These are phyloP conservation scores for Penicillium paradoxum DNA, from an alignment of 495 filamentous ascomycete species.

Conservation along the genomic window DNA sequence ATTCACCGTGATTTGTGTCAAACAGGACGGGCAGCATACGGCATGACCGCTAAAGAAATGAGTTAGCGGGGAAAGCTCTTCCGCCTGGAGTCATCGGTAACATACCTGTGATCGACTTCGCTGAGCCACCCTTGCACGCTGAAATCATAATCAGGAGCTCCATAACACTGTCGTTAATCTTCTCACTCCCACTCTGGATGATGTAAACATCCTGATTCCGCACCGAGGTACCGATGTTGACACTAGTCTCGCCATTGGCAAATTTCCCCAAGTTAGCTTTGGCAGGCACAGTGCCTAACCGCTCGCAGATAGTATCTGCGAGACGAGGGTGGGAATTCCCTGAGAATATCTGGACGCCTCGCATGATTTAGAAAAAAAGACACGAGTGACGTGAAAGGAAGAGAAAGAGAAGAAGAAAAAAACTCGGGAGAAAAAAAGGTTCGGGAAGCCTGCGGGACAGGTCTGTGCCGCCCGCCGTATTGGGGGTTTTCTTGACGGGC, in stretches of 20 bases:
- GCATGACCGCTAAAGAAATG: slow-evolving; percentile 72
- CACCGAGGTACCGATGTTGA: slow-evolving; percentile 87
- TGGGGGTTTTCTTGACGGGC: not conserved
- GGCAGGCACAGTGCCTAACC: slow-evolving; percentile 60
- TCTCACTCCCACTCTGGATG: slow-evolving; percentile 91
- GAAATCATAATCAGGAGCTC: slow-evolving; percentile 98
- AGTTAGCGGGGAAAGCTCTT: slow-evolving; percentile 22
- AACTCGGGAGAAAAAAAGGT: slow-evolving; percentile 16
- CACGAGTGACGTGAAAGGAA: slow-evolving; percentile 15
- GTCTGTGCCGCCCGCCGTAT: slow-evolving; percentile 18
- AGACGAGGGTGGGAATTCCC: slow-evolving; percentile 65
- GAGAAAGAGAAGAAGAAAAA: slow-evolving; percentile 11
- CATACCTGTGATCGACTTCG: slow-evolving; percentile 94
- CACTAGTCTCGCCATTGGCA: slow-evolving; percentile 91
- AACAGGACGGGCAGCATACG: slow-evolving; percentile 48
- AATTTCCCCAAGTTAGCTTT: slow-evolving; percentile 65
- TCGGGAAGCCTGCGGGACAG: slow-evolving; percentile 12
- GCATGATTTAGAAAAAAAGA: slow-evolving; percentile 42
- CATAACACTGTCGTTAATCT: slow-evolving; percentile 98
- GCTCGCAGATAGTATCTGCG: slow-evolving; percentile 67
- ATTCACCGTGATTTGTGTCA: slow-evolving; percentile 31
- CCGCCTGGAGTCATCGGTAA: slow-evolving; percentile 1
- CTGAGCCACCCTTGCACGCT: slow-evolving; percentile 94
- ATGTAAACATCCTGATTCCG: slow-evolving; percentile 99
- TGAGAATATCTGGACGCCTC: slow-evolving; percentile 65